Evolutionary conservation across 2,329 filamentous ascomycete species (phyloP), one percentile per base, ranked within the genome.

Genomic region (Colletotrichum truncatum): DNA sequence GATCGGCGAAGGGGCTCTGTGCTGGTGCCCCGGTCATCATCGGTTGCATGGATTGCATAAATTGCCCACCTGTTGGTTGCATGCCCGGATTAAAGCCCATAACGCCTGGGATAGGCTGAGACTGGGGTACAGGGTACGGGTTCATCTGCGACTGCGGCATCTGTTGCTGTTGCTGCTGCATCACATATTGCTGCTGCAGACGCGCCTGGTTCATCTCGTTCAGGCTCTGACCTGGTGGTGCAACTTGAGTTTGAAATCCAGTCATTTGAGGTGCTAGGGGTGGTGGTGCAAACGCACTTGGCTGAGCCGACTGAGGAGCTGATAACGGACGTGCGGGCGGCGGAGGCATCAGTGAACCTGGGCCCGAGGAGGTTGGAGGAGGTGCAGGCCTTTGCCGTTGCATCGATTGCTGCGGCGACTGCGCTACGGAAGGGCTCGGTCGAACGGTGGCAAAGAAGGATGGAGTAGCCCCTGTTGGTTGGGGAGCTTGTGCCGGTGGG

Each of bases 221-320:
- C 70, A 97, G 76, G 75, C 90, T 95, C 76, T 95, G 92, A 11
- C 93, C 93, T 3, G 88, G 86, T 28, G 91, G 87, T 26, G 92
- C 91, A 60, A 93, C 82, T 68, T 89, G 89, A 10, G 81, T 81
- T 73, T 88, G 87, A 26, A 64, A 67, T n/a, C 95, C 94, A 5
- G 96, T 98, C 77, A 94, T 87, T 75, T 98, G 95, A 55, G 93
- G 89, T 75, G 94, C 91, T 70, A 98, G 79, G 14, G 93, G 89
- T 52, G 93, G 89, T 16, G 91, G 87, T 7, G 87, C 86, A 75
- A 97, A 96, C 4, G 84, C 85, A 76, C 86, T 94, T 46, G 89
- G 89, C 73, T 91, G 91, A 52, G 88, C 91, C 57, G 93, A 92
- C 75, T 93, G 92, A 25, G 96, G 95, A 38, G 96, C 95, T 39